Percentiles rank a stretch among this genome's conserved stretches.
Conservation (phyloP, 352 stramenopile species). For the Globisporangium spinosum region DNA sequence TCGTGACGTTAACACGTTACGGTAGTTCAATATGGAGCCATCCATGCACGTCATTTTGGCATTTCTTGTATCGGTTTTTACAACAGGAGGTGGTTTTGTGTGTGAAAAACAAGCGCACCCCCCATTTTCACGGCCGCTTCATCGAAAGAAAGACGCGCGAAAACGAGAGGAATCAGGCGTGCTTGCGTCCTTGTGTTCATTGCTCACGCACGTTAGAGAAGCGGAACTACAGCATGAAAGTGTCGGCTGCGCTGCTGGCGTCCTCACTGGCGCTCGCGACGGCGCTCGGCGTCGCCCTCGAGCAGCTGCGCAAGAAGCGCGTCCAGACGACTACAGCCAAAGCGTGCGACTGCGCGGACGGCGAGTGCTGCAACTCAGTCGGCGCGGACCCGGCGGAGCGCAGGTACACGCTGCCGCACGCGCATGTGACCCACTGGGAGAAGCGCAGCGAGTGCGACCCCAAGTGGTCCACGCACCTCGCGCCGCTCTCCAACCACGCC, state of each 20-base stretch:
- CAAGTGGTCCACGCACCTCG: constrained; percentile 46
- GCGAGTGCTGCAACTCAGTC: constrained; percentile 75
- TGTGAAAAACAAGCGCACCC: constrained; percentile 4
- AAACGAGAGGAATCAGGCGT: not conserved
- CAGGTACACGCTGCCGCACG: constrained; percentile 65
- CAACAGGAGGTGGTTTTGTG: not conserved
- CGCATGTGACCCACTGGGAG: constrained; percentile 72
- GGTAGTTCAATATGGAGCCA: not conserved
- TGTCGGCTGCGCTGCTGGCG: constrained; percentile 13
- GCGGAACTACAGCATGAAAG: constrained; percentile 6
- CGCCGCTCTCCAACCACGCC: constrained; percentile 19
- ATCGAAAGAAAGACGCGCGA: constrained; percentile 5
- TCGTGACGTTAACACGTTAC: not conserved
- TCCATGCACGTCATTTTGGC: not conserved
- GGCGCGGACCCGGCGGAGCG: constrained; percentile 39
- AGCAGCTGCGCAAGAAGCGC: constrained; percentile 2
- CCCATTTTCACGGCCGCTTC: constrained; percentile 8
- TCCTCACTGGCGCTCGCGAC: constrained; percentile 10
- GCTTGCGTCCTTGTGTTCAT: not conserved
- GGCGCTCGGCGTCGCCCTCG: constrained; percentile 7
- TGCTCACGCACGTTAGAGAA: not conserved
- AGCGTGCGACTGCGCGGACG: constrained; percentile 56
- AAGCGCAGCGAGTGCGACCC: constrained; percentile 54
- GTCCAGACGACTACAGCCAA: constrained; percentile 10
- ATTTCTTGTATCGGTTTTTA: constrained; percentile 2